Evolutionary conservation across 306 rosid genomes (phyloP).

Genomic region (Vigna nakashimae): DNA sequence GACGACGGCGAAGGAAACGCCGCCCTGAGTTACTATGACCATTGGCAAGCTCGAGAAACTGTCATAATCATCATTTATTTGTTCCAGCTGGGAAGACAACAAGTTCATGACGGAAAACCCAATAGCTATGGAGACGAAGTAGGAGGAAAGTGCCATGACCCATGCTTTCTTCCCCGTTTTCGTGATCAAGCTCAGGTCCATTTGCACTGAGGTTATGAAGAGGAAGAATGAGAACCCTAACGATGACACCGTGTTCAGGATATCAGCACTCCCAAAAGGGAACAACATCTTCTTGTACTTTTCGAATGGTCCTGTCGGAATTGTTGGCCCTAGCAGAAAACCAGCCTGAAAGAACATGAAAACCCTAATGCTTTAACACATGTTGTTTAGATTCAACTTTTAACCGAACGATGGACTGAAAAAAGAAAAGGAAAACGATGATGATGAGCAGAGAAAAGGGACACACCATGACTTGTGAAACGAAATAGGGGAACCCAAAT

Average conservation of each 20-base stretch:
- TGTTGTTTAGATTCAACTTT: too few species aligned
- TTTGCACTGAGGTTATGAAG: conserved; percentile 51
- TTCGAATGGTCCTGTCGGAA: conserved; percentile 10
- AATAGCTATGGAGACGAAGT: not conserved
- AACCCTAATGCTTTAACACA: too few species aligned
- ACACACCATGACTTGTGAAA: conserved; percentile 58
- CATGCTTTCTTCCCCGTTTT: conserved; percentile 54
- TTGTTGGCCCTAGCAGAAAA: conserved; percentile 49
- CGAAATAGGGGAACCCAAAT: conserved; percentile 49
- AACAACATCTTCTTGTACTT: conserved; percentile 35
- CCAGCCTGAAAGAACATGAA: conserved; percentile 46
- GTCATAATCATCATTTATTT: fast-evolving
- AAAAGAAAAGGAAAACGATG: not conserved
- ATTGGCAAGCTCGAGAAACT: fast-evolving
- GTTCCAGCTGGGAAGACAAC: fast-evolving
- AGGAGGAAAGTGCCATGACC: conserved; percentile 38
- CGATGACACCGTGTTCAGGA: conserved; percentile 32
- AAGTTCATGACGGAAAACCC: not conserved
- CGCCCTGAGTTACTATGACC: conserved; percentile 27
- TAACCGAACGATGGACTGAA: not conserved
- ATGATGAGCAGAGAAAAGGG: not conserved
- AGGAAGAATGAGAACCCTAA: conserved; percentile 45
- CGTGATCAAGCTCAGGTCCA: conserved; percentile 53
- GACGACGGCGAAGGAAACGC: conserved; percentile 49
- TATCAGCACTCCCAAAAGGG: conserved; percentile 44